Percentiles rank a stretch among this genome's conserved stretches.
Evolutionary conservation across 176 grass and related monocot genomes (phyloP).

Genomic region (Carex kokanica): DNA sequence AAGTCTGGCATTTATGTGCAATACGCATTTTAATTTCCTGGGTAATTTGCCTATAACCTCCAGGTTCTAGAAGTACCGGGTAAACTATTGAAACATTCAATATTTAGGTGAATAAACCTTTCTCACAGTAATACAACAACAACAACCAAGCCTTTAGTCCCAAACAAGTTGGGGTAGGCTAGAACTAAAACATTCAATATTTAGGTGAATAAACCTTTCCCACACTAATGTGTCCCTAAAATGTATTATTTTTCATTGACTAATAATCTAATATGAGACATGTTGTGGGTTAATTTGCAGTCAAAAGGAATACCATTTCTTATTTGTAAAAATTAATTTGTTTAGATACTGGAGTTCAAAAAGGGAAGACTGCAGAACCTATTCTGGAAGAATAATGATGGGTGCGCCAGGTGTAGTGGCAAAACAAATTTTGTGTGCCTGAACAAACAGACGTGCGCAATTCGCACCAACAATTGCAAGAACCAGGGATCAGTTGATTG

Average conservation of each 20-base stretch:
- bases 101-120: background rate
- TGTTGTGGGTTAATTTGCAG: background rate
- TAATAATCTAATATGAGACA: background rate
- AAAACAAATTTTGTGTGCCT: slow-evolving; percentile 71
- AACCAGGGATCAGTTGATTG: slow-evolving; percentile 77
- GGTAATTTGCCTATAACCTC: background rate
- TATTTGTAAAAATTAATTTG: background rate
- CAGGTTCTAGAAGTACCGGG: background rate
- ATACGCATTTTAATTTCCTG: background rate
- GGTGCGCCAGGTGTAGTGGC: slow-evolving; percentile 60
- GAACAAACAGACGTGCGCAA: slow-evolving; percentile 63
- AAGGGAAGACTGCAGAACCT: slow-evolving; percentile 92
- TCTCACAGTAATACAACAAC: background rate
- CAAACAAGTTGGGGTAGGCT: too few relatives aligned
- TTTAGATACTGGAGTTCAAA: slow-evolving; percentile 87
- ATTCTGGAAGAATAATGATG: slow-evolving; percentile 78
- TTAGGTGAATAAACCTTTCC: background rate
- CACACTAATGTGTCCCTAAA: background rate
- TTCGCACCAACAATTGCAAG: slow-evolving; percentile 69
- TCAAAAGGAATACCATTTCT: background rate
- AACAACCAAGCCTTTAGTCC: too few relatives aligned
- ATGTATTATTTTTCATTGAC: background rate
- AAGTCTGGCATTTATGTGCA: background rate
- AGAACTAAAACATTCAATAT: background rate
- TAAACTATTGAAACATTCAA: background rate